Evolutionary conservation across 805 yeast genomes (phyloP).

Genomic region (Ogataea pini): DNA sequence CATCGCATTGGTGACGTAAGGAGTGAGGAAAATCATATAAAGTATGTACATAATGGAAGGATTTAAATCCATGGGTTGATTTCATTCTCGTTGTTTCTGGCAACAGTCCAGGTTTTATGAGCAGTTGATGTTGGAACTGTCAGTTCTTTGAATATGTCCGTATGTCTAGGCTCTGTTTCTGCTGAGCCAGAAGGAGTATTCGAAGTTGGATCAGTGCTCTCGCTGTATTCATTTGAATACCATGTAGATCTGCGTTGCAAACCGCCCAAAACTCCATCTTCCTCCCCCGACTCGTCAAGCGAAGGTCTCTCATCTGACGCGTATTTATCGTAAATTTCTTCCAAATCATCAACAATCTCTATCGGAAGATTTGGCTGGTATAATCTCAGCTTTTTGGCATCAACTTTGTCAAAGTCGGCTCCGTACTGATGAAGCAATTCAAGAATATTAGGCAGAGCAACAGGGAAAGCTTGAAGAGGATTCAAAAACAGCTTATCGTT

Average conservation of each 20-base stretch:
- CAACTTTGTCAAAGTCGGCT: constrained; percentile 66
- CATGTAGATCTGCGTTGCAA: constrained; percentile 7
- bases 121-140: constrained; percentile 50
- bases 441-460: constrained; percentile 68
- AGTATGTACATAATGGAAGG: constrained; percentile 1
- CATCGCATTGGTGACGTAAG: constrained; percentile 16
- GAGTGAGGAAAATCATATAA: constrained; percentile 4
- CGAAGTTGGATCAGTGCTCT: constrained; percentile 4
- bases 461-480: constrained; percentile 51
- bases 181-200: constrained; percentile 4
- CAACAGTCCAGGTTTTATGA: constrained; percentile 55
- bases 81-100: constrained; percentile 47
- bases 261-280: constrained; percentile 14
- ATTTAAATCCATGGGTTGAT: constrained; percentile 62
- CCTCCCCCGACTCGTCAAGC: constrained; percentile 15
- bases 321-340: constrained; percentile 56
- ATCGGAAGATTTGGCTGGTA: constrained; percentile 75
- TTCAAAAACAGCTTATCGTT: constrained; percentile 46
- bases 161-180: constrained; percentile 32
- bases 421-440: constrained; percentile 80
- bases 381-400: constrained; percentile 50
- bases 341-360: constrained; percentile 68
- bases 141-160: constrained; percentile 50
- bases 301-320: constrained; percentile 25
- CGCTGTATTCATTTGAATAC: background rate